Evolutionary conservation across 2,329 filamentous ascomycete species (phyloP), one percentile per base, ranked within the genome.

Genomic region (Plectosphaerella cucumerina): DNA sequence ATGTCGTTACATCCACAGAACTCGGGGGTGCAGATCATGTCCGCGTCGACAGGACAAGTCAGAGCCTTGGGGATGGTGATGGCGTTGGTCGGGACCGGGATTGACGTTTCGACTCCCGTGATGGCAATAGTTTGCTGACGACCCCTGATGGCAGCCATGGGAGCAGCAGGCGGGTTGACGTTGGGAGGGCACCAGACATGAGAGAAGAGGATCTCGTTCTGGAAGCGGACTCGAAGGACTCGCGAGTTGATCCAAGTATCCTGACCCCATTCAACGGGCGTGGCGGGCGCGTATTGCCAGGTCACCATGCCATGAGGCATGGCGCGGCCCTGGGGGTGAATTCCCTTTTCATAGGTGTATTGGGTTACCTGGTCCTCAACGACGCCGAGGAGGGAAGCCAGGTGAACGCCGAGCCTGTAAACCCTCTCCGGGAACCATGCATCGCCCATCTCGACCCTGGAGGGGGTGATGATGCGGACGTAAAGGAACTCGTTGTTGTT

Each of bases 391-490:
- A 47, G 17, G 4, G 5, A 26, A 15, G 44, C 44, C 2, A 47
- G 18, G 18, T 47, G 44, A 17, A 21, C 26, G 3, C 44, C 44
- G 4, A 47, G n/a, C 9, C 9, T 31, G n/a, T 20, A 35, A 11
- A 47, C 44, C 17, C 44, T 20, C 3, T 35, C 12, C 6, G 44
- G 18, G 18, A 20, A 47, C n/a, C 31, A 47, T 6, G 31, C 15
- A 8, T 47, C 31, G 17, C 44, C 44, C 26, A 47, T 21, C 5
- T 35, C 31, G 5, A 21, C 12, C 2, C 31, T 17, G 8, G 44
- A 35, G 15, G 44, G 44, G 4, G 44, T 47, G 31, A 47, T 35
- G 44, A 47, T 47, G 26, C 44, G 44, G 3, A 47, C 44, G 44
- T 47, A 35, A 17, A 47, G n/a, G 31, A 47, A 47, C 44, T 47